Evolutionary conservation across 2,329 filamentous ascomycete species (phyloP), one percentile per base, ranked within the genome.

Genomic region (Colletotrichum falcatum): DNA sequence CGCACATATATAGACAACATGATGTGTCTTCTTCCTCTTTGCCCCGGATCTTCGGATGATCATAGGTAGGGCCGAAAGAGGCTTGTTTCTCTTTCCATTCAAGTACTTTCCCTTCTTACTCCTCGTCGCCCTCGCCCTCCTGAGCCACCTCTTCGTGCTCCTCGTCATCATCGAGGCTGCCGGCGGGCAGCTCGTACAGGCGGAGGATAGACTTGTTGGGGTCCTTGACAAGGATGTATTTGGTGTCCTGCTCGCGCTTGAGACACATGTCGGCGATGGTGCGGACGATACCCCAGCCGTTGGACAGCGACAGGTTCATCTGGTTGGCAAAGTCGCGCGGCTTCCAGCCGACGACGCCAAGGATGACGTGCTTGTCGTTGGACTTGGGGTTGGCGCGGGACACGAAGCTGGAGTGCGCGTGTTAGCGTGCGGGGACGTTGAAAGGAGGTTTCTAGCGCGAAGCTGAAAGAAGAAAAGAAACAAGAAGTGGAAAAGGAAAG

Each of bases 241-340:
- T 95, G 82, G 91, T 92, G 76, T 94, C 92, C 58, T 71, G 58
- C 56, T 90, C 87, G 82, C 91, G 89, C 81, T 91, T 89, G 76
- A 94, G 88, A 77, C 91, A 92, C 92, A 98, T 97, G 83, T 99
- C 96, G 76, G 94, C 94, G 78, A 99, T 98, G 61, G 96, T 99
- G 75, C 96, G 94, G 71, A 99, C 96, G 75, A 99, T 98, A 82
- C 96, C 96, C 96, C 96, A 99, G 73, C 96, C 96, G 84, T 99
- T 99, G 84, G 92, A 93, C 68, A 98, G 89, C 78, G 95, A 97
- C 78, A 99, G 84, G 85, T 98, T 98, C 96, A 99, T 99, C 87
- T 99, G 96, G 78, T 89, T 88, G 73, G 96, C 96, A 77, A 99
- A 98, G 80, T 99, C 97, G 77, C 93, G 92, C 46, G 96, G 96